Conservation (phyloP, 148 eudicot species). For the Arctostaphylos glauca region DNA sequence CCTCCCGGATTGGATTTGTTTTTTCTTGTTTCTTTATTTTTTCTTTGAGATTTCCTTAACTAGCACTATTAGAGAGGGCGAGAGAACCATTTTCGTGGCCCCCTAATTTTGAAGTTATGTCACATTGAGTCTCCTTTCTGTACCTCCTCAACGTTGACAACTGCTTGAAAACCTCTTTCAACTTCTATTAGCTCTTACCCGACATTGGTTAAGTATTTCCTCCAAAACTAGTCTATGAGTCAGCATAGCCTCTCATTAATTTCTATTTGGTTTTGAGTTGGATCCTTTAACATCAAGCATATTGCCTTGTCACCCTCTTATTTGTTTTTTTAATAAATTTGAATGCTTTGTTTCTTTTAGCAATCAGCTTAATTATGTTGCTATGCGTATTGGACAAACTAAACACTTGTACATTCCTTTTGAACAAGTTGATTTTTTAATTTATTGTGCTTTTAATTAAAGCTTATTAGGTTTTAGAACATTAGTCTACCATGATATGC, state of each 20-base stretch:
- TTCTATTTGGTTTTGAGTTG: no score
- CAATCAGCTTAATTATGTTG: neutral
- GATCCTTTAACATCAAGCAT: neutral
- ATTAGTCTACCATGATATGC: neutral
- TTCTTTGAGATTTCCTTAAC: neutral
- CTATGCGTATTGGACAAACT: neutral
- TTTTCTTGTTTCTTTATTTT: neutral
- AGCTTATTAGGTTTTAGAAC: neutral
- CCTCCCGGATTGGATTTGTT: no score
- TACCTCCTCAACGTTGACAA: neutral
- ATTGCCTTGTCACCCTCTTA: neutral
- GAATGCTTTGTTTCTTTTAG: neutral
- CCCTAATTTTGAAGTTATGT: neutral
- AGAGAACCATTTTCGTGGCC: neutral
- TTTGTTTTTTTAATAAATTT: neutral
- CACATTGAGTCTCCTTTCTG: neutral
- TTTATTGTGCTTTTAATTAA: neutral
- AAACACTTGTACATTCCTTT: neutral
- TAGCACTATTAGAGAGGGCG: neutral
- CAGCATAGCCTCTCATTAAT: no score
- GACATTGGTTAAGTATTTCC: neutral
- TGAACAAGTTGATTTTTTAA: neutral
- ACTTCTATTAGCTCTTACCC: neutral
- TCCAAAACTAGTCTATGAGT: neutral
- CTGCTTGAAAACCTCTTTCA: neutral